These are phyloP conservation scores for Liriodendron chinense DNA, from an alignment of 164 flowering plant genomes.

Conservation along the genomic window DNA sequence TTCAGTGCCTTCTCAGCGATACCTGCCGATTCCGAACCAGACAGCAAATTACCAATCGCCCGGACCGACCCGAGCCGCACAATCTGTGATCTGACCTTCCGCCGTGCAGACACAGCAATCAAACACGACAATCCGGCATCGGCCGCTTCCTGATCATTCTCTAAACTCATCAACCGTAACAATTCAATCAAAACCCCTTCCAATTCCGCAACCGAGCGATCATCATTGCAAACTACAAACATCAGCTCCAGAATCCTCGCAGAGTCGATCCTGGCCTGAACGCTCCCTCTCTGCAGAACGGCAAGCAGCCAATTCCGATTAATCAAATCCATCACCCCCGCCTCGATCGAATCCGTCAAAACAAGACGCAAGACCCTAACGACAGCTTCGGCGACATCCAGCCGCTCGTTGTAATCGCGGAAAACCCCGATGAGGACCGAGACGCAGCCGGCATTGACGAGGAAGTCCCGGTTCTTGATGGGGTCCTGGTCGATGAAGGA, in stretches of 20 bases:
- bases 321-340: neutral
- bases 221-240: conserved; percentile 1
- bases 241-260: conserved; percentile 39
- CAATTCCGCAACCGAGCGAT: conserved; percentile 27
- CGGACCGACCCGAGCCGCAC: conserved; percentile 45
- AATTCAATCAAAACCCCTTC: conserved; percentile 41
- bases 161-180: conserved; percentile 25
- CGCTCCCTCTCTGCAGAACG: conserved; percentile 34
- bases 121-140: conserved; percentile 52
- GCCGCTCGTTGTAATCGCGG: conserved; percentile 7
- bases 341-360: conserved; percentile 9
- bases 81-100: conserved; percentile 30
- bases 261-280: conserved; percentile 33
- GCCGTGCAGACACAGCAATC: conserved; percentile 34
- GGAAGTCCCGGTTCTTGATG: conserved; percentile 40
- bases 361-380: conserved; percentile 36
- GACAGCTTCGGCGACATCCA: conserved; percentile 24
- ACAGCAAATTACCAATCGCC: conserved; percentile 24
- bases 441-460: conserved; percentile 43
- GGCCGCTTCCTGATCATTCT: conserved; percentile 24
- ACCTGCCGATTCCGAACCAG: conserved; percentile 23
- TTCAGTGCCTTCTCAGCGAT: conserved; percentile 45
- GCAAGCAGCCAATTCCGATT: conserved; percentile 24
- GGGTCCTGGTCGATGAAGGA: conserved; percentile 35
- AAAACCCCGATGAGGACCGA: conserved; percentile 32